Percentiles rank a stretch among this genome's conserved stretches.
phyloP scores from a whole-genome alignment of 441 rosid species.

The Daphne laureola region DNA sequence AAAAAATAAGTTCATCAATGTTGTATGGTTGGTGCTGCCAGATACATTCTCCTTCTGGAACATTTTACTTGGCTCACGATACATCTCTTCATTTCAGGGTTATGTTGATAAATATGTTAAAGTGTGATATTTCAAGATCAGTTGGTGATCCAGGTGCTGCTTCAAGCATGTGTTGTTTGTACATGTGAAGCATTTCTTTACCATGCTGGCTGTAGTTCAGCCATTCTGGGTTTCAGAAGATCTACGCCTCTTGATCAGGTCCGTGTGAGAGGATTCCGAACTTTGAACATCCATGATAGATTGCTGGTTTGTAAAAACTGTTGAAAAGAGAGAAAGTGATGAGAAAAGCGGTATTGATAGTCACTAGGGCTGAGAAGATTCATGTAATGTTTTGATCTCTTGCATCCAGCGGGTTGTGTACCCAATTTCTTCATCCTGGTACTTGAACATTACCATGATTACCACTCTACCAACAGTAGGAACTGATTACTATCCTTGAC shows the following conservation, averaged over 20 bases:
- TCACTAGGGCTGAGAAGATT: too few relatives aligned
- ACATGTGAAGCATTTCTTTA: slow-evolving; percentile 3
- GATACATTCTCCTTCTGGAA: background rate
- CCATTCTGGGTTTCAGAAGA: slow-evolving; percentile 10
- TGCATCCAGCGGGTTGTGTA: too few relatives aligned
- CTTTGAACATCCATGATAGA: slow-evolving; percentile 9
- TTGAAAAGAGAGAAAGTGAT: background rate
- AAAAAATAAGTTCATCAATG: background rate
- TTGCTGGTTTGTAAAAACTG: slow-evolving; percentile 12
- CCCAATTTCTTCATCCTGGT: too few relatives aligned
- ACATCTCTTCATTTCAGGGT: slow-evolving; percentile 42
- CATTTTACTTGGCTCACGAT: background rate
- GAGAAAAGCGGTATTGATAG: too few relatives aligned
- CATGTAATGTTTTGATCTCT: too few relatives aligned
- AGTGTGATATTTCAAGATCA: slow-evolving; percentile 29
- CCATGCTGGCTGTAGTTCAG: background rate
- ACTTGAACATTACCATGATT: too few relatives aligned
- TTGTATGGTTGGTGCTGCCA: too few relatives aligned
- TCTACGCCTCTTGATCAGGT: slow-evolving; percentile 12
- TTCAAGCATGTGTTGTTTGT: slow-evolving; percentile 2
- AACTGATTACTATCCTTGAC: too few relatives aligned
- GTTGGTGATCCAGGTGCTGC: slow-evolving; percentile 1
- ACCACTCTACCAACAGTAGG: too few relatives aligned
- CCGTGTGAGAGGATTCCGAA: slow-evolving; percentile 4
- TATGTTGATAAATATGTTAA: slow-evolving; percentile 82